These are phyloP conservation scores for Anacardium occidentale DNA, from an alignment of 345 rosid genomes.

Conservation along the genomic window DNA sequence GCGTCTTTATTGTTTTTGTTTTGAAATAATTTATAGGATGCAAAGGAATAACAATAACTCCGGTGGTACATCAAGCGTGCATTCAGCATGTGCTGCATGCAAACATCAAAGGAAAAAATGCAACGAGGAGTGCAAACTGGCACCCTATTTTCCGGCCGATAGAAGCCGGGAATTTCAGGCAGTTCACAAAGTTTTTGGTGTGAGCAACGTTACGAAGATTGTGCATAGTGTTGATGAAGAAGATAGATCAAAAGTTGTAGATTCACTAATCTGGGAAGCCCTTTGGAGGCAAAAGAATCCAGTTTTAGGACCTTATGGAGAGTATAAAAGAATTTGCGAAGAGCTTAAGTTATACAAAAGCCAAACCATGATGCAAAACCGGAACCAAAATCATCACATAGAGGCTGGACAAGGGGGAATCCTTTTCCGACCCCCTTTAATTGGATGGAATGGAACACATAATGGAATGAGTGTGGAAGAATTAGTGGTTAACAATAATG, in stretches of 20 bases:
- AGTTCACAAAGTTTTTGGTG: constrained; percentile 54
- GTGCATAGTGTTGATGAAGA: constrained; percentile 40
- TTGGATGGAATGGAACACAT: constrained; percentile 2
- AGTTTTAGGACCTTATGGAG: constrained; percentile 54
- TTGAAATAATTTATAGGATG: constrained; percentile 22
- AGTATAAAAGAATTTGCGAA: constrained; percentile 47
- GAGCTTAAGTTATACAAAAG: constrained; percentile 51
- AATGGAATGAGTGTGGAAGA: constrained; percentile 7
- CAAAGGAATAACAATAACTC: constrained; percentile 22
- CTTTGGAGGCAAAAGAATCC: constrained; percentile 64
- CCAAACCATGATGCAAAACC: constrained; percentile 10
- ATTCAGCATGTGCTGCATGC: constrained; percentile 64
- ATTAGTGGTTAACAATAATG: neutral
- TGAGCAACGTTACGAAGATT: constrained; percentile 55
- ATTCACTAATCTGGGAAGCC: constrained; percentile 87
- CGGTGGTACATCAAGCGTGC: constrained; percentile 16
- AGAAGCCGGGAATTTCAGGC: constrained; percentile 45
- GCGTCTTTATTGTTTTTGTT: neutral
- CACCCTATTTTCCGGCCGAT: constrained; percentile 50
- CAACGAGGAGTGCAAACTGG: constrained; percentile 40
- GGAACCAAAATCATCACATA: constrained; percentile 15
- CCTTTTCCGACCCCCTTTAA: neutral
- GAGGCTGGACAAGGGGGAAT: neutral
- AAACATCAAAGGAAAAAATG: constrained; percentile 66
- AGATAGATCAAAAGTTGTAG: constrained; percentile 44